Evolutionary conservation across 768 basidiomycete species (phyloP), one percentile per base, ranked within the genome.

Genomic region (Amanita polypyramis): DNA sequence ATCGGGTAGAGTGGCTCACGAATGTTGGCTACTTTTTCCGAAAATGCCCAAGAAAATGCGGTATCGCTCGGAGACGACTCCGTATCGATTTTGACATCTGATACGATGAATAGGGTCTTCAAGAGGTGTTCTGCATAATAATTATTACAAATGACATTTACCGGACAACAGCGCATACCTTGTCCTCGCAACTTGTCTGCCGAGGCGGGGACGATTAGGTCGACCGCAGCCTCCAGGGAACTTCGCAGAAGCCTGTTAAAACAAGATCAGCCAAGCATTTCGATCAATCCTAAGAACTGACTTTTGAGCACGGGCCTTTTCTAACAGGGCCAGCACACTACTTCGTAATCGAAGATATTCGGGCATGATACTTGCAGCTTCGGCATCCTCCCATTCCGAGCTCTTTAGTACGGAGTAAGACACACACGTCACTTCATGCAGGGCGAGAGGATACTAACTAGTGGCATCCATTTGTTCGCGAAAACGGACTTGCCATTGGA

Each of bases 51-150:
- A 20, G 56, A 57, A 1, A 70, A 65, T 10, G 73, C 64, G 4
- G 55, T 46, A 2, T 67, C 61, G 2, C 67, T 66, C 14, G 69
- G 51, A 9, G 70, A 70, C 1, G 65, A 67, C 55, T 74, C 65
- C 44, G 77, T 71, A 0, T 62, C 63, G 6, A 91, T 50, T 5
- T 63, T 65, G 11, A 75, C 85, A 46, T 86, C 73, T 1, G 91
- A 93, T 1, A 89, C 84, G 45, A 88, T 86, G 63, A 90, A 91
- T 4, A 95, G 67, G 0, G 78, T 81, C 57, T 79, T 80, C 20
- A 94, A 64, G 50, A 79, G 72, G 14, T 63, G 57, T 58, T 75
- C 90, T 89, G 56, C 14, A 29, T 15, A 35, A 43, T 37, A n/a
- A 35, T 12, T 27, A 43, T 10, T 51, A 36, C 37, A 20, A 43